These are phyloP conservation scores for Tetrastigma voinierianum DNA, from an alignment of 164 flowering plant species.

Conservation along the genomic window DNA sequence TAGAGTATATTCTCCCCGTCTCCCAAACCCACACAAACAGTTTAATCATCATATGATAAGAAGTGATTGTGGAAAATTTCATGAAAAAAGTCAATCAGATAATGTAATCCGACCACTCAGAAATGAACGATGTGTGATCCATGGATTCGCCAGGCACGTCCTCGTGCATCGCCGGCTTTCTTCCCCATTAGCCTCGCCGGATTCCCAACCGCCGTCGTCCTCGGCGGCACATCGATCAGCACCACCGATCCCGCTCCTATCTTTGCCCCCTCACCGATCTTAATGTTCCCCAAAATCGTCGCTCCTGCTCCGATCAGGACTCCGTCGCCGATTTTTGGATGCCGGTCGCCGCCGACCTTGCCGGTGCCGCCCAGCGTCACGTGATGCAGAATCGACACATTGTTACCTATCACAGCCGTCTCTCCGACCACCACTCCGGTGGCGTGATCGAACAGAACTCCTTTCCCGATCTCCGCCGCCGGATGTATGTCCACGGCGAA, in stretches of 20 bases:
- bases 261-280: conserved; percentile 67
- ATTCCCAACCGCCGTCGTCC: conserved; percentile 68
- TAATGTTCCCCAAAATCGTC: conserved; percentile 53
- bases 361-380: conserved; percentile 77
- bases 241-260: conserved; percentile 68
- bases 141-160: conserved; percentile 68
- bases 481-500: conserved; percentile 70
- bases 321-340: conserved; percentile 67
- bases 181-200: conserved; percentile 70
- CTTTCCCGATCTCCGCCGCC: conserved; percentile 52
- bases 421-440: conserved; percentile 73
- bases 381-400: conserved; percentile 62
- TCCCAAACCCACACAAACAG: too few relatives aligned
- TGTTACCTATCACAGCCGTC: conserved; percentile 66
- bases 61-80: too few relatives aligned
- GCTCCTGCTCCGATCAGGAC: conserved; percentile 67
- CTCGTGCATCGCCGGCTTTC: conserved; percentile 40
- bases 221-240: conserved; percentile 58
- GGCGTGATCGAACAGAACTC: conserved; percentile 61
- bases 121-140: conserved; percentile 71
- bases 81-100: conserved; percentile 24
- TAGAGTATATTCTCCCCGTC: too few relatives aligned
- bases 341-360: conserved; percentile 52
- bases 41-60: too few relatives aligned
- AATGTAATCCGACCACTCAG: conserved; percentile 68